phyloP scores from a whole-genome alignment of 306 rosid genomes.

The Casuarina equisetifolia region DNA sequence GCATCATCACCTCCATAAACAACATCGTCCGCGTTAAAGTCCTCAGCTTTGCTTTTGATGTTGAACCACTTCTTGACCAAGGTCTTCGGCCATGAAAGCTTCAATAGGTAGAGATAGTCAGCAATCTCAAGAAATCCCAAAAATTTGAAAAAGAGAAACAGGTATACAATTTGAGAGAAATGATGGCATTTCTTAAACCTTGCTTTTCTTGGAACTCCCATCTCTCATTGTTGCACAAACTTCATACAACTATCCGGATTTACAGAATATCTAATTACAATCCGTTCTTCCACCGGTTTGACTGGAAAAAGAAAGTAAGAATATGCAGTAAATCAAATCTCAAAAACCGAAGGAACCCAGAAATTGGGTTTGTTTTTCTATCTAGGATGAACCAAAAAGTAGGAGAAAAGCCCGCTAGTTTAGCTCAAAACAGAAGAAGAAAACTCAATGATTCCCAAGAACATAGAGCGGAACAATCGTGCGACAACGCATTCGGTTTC shows the following conservation, averaged over 20 bases:
- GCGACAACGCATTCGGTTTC: slow-evolving; percentile 33
- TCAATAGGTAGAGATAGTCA: slow-evolving; percentile 42
- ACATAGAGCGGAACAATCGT: slow-evolving; percentile 31
- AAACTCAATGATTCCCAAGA: background rate
- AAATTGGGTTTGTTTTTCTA: slow-evolving; percentile 19
- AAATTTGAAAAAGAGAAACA: slow-evolving; percentile 9
- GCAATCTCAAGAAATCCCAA: slow-evolving; percentile 19
- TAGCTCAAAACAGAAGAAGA: slow-evolving; percentile 23
- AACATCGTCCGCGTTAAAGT: slow-evolving; percentile 86
- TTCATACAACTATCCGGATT: slow-evolving; percentile 61
- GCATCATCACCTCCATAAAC: slow-evolving; percentile 57
- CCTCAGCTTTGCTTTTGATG: slow-evolving; percentile 82
- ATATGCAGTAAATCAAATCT: background rate
- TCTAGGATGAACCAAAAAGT: slow-evolving; percentile 4
- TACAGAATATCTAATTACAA: slow-evolving; percentile 21
- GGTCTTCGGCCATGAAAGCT: slow-evolving; percentile 98
- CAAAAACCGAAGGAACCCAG: slow-evolving; percentile 2
- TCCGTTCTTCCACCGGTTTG: slow-evolving; percentile 10
- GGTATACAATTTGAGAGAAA: slow-evolving; percentile 25
- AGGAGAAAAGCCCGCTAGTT: slow-evolving; percentile 14
- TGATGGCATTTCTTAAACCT: slow-evolving; percentile 62
- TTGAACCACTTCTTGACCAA: slow-evolving; percentile 99
- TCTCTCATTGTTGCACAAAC: slow-evolving; percentile 90
- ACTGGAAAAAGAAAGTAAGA: slow-evolving; percentile 11
- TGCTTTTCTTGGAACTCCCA: slow-evolving; percentile 92